Evolutionary conservation across 169 alveolate genomes (phyloP).

Genomic region (Babesia caballi): DNA sequence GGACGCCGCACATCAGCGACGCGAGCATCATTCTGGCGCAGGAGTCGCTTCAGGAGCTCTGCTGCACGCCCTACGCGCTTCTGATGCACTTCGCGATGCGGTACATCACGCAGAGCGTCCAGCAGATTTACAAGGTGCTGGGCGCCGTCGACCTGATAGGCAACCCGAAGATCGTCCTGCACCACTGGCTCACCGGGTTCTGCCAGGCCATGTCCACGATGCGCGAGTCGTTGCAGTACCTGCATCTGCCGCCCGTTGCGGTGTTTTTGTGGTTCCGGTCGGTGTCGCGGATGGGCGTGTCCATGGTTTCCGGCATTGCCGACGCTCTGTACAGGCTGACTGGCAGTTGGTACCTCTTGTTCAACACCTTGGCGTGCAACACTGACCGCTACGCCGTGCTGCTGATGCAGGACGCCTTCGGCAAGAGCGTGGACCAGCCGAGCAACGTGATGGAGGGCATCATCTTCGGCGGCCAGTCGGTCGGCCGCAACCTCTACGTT

Average conservation of each 20-base stretch:
- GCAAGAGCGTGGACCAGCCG: conserved; percentile 71
- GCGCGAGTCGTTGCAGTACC: conserved; percentile 38
- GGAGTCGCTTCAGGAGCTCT: conserved; percentile 49
- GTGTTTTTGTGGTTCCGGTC: conserved; percentile 37
- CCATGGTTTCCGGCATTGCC: conserved; percentile 50
- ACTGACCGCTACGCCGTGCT: conserved; percentile 59
- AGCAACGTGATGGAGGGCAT: conserved; percentile 74
- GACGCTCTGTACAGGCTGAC: conserved; percentile 63
- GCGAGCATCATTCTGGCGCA: conserved; percentile 47
- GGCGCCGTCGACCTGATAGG: conserved; percentile 80
- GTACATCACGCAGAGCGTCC: conserved; percentile 70
- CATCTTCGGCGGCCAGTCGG: conserved; percentile 65
- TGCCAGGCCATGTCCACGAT: conserved; percentile 30
- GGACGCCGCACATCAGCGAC: conserved; percentile 63
- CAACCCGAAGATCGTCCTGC: conserved; percentile 73
- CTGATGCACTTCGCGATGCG: conserved; percentile 53
- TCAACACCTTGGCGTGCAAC: conserved; percentile 51
- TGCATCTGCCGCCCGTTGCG: conserved; percentile 61
- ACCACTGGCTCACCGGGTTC: conserved; percentile 74
- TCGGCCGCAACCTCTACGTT: conserved; percentile 65
- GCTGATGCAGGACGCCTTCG: conserved; percentile 56
- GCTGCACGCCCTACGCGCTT: conserved; percentile 64
- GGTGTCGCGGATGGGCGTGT: conserved; percentile 27
- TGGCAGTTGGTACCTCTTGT: conserved; percentile 58
- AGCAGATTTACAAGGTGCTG: conserved; percentile 75